A percentile compares a stretch with the other conserved stretches of the same genome.
Conservation (phyloP, 1,284 basidiomycete genomes). For the Coniferiporia weirii region DNA sequence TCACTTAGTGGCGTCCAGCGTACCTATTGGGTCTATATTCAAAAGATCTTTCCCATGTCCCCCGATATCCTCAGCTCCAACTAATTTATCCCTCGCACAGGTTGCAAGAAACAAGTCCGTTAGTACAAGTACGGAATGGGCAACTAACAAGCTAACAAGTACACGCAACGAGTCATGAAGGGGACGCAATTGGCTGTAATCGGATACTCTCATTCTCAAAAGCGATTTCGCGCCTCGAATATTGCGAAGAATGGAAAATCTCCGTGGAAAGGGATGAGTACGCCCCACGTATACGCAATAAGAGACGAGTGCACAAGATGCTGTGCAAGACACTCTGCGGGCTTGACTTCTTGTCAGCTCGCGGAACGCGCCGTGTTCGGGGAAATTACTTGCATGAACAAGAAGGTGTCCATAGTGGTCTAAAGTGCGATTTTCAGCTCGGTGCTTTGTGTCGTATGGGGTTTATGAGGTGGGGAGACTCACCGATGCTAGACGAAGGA, state of each 20-base stretch:
- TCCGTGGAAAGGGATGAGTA: not conserved
- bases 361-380: not conserved
- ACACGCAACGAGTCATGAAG: not conserved
- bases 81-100: no score
- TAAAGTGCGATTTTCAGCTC: not conserved
- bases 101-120: no score
- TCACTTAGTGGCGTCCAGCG: no score
- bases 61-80: no score
- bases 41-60: no score
- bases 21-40: no score
- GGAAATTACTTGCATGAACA: not conserved
- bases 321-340: slow-evolving; percentile 13
- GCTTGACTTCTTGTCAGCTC: not conserved
- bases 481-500: slow-evolving; percentile 3
- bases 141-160: not conserved
- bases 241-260: not conserved
- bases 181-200: not conserved
- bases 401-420: not conserved
- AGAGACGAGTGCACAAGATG: slow-evolving; percentile 10
- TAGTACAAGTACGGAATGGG: no score
- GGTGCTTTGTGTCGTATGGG: no score
- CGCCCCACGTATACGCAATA: slow-evolving; percentile 4
- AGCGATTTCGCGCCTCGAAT: not conserved
- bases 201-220: not conserved
- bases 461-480: not conserved